phyloP scores from a whole-genome alignment of 2,329 filamentous ascomycete genomes.

The Sporothrix protearum region DNA sequence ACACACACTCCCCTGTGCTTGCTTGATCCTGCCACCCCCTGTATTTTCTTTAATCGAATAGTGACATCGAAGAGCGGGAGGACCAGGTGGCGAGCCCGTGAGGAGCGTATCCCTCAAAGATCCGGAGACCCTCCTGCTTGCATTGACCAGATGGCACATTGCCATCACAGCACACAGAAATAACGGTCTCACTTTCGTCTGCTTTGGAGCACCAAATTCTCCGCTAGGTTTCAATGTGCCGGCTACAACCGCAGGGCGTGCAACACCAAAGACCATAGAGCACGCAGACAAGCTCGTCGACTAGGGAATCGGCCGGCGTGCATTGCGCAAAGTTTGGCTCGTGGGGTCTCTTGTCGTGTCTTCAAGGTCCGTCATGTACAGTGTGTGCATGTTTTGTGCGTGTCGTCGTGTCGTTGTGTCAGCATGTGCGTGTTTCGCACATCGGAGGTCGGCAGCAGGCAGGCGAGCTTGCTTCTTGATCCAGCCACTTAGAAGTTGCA shows the following conservation, averaged over 20 bases:
- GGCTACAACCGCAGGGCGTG: conserved; percentile 24
- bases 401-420: conserved; percentile 2
- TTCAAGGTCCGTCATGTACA: not conserved
- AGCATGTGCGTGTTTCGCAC: conserved; percentile 30
- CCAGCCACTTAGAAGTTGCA: not conserved
- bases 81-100: not conserved
- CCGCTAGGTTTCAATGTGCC: conserved; percentile 30
- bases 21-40: not conserved
- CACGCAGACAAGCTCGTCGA: conserved; percentile 13
- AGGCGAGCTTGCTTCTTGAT: conserved; percentile 9
- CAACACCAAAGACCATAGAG: conserved; percentile 24
- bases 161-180: conserved; percentile 27
- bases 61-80: not conserved
- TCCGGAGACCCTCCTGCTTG: conserved; percentile 23
- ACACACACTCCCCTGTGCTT: not conserved
- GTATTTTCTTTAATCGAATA: not conserved
- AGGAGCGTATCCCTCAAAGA: conserved; percentile 20
- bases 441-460: conserved; percentile 27
- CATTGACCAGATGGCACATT: conserved; percentile 24
- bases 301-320: not conserved
- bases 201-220: conserved; percentile 30
- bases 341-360: not conserved
- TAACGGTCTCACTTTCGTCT: conserved; percentile 28
- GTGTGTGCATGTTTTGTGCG: not conserved
- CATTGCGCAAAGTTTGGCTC: not conserved